phyloP scores from a whole-genome alignment of 768 basidiomycete genomes.

The Lepiota venenata region DNA sequence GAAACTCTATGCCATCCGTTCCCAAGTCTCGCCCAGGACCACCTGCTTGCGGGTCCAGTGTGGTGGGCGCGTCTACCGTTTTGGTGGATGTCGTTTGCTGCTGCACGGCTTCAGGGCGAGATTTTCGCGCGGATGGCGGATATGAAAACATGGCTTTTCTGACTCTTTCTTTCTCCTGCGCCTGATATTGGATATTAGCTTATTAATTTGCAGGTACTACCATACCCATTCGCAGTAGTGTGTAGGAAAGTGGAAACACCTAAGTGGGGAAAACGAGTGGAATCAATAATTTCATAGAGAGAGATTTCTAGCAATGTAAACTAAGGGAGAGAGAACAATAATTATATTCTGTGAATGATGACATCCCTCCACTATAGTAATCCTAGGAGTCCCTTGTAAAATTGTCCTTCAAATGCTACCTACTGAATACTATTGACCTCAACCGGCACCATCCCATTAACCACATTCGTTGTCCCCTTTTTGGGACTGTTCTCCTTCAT shows the following conservation, averaged over 20 bases:
- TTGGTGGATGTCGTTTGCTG: constrained; percentile 47
- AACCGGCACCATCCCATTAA: constrained; percentile 6
- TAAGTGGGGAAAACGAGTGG: too few relatives aligned
- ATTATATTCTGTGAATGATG: too few relatives aligned
- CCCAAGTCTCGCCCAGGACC: constrained; percentile 29
- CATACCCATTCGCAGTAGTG: neutral
- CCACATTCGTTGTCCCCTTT: neutral
- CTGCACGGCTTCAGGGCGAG: constrained; percentile 30
- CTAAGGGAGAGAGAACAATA: too few relatives aligned
- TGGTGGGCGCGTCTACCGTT: constrained; percentile 33
- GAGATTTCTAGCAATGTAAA: too few relatives aligned
- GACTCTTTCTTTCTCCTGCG: constrained; percentile 28
- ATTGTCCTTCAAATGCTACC: neutral
- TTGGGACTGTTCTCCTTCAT: too few relatives aligned
- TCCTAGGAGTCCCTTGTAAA: neutral
- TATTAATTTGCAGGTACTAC: neutral
- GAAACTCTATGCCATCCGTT: constrained; percentile 40
- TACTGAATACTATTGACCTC: constrained; percentile 7
- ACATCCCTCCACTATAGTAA: too few relatives aligned
- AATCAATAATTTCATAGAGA: too few relatives aligned
- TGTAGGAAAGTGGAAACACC: too few relatives aligned
- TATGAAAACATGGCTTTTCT: constrained; percentile 71
- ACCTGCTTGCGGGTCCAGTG: constrained; percentile 26
- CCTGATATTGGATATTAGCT: neutral
- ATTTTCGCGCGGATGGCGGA: constrained; percentile 30